Percentiles rank a stretch among this genome's conserved stretches.
Evolutionary conservation across 176 grass and related monocot species (phyloP).

Genomic region (Musa troglodytarum): DNA sequence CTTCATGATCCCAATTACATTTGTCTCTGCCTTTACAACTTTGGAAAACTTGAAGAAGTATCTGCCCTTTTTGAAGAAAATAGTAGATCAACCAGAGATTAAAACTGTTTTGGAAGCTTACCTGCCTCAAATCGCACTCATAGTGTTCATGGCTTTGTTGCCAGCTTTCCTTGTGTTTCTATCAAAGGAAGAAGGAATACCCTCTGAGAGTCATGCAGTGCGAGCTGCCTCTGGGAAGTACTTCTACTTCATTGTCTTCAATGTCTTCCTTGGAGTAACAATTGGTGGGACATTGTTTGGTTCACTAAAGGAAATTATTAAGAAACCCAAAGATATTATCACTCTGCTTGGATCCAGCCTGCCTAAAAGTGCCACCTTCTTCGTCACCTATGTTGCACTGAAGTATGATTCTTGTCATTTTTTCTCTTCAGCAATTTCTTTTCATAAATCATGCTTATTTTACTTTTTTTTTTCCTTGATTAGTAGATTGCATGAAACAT

Average conservation of each 20-base stretch:
- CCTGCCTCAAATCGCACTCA: constrained; percentile 70
- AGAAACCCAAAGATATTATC: constrained; percentile 21
- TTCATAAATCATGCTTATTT: not conserved
- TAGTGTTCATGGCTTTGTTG: constrained; percentile 81
- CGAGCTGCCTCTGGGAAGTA: constrained; percentile 78
- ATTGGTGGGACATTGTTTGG: constrained; percentile 33
- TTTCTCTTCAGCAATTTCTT: not conserved
- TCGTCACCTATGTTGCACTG: constrained; percentile 76
- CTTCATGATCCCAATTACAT: constrained; percentile 56
- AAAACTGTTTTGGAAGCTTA: constrained; percentile 76
- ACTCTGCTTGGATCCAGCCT: constrained; percentile 34
- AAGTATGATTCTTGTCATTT: constrained; percentile 43
- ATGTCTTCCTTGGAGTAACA: constrained; percentile 70
- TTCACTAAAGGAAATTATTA: constrained; percentile 29
- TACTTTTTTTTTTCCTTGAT: not conserved
- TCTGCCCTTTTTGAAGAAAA: constrained; percentile 69
- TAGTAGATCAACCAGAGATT: constrained; percentile 37
- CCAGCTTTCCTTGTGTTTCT: constrained; percentile 65
- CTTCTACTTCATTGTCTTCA: constrained; percentile 87
- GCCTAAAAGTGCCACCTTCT: constrained; percentile 81
- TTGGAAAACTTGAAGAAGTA: constrained; percentile 45
- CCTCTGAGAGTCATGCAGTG: constrained; percentile 45
- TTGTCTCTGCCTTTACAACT: constrained; percentile 75
- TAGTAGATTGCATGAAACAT: not conserved
- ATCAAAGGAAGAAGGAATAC: constrained; percentile 72